phyloP scores from a whole-genome alignment of 129 eudicot genomes.

The Helianthus annuus region HanXRQr2.0-SUNRISE NC_035444.2:143325753-143326252 shows the following conservation, averaged over 20 bases:
- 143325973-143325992: slow-evolving; percentile 15
- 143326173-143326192: slow-evolving; percentile 17
- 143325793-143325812: no score
- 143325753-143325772: no score
- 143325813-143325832: no score
- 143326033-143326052: slow-evolving; percentile 16
- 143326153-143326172: neutral
- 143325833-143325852: no score
- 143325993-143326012: slow-evolving; percentile 40
- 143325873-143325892: no score
- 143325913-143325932: no score
- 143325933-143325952: no score
- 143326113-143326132: slow-evolving; percentile 23
- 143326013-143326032: slow-evolving; percentile 29
- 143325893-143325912: no score
- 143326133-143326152: neutral
- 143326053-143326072: neutral
- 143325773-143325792: no score
- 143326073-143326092: slow-evolving; percentile 8
- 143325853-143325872: no score
- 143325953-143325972: slow-evolving; percentile 21
- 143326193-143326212: slow-evolving; percentile 28
- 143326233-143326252: slow-evolving; percentile 14
- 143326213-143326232: slow-evolving; percentile 33
- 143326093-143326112: slow-evolving; percentile 37